Evolutionary conservation across 768 basidiomycete genomes (phyloP), one percentile per base, ranked within the genome.

Genomic region (Amanita thiersii): DNA sequence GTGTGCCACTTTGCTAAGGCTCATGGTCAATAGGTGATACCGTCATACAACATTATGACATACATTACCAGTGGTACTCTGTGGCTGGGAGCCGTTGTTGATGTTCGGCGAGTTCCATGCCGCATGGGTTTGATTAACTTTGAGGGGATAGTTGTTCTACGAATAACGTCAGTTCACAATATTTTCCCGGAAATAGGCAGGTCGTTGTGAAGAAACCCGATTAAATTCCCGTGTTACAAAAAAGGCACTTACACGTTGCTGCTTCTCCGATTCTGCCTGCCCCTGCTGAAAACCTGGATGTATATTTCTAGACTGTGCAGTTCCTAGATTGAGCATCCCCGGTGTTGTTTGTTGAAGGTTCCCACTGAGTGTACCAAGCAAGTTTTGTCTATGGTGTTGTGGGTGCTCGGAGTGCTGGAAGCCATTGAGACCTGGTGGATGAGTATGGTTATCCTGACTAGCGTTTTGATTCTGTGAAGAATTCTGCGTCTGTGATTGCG

Each of bases 341-440:
- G 84, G 83, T 39, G 82, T 73, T 41, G 57, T 64, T 59, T 59
- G 64, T 43, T 59, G 68, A 48, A 59, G 47, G 44, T 37, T 60
- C 23, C 63, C 60, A 17, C 64, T 56, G 49, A 80, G 53, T 21
- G 70, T 65, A 43, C 79, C 77, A n/a, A 81, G 52, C 17, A 79
- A 57, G 46, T 50, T 76, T 52, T 77, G 69, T 40, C 79, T 74
- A 56, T 78, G 74, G 43, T 78, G 77, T 41, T 70, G 73, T 43
- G 37, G 26, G 26, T 69, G 72, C 37, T 70, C 66, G 19, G 62
- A 61, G 19, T 68, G 60, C 45, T 69, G 70, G 52, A 81, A 82
- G 20, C 80, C 80, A 53, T 86, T 84, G 37, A 87, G 57, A n/a
- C 84, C 85, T 19, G 85, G 84, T n/a, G 83, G 84, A 58, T 79